Evolutionary conservation across 768 basidiomycete species (phyloP).

Genomic region (Tricholoma saponaceum): DNA sequence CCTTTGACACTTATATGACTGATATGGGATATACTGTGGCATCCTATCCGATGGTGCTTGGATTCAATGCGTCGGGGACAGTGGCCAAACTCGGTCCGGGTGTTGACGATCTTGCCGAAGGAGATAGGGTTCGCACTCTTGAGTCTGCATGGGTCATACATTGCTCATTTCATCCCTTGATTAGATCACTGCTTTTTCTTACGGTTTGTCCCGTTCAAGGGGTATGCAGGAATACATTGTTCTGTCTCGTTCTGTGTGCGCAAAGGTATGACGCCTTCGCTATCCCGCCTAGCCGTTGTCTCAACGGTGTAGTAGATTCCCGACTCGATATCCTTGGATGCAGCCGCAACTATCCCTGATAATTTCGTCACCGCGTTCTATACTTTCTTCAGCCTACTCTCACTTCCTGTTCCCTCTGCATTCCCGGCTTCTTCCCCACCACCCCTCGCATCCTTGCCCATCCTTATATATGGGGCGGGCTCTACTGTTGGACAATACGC

Average conservation of each 20-base stretch:
- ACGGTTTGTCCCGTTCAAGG: constrained; percentile 5
- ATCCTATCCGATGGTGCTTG: constrained; percentile 29
- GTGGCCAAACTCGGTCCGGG: constrained; percentile 29
- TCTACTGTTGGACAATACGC: constrained; percentile 33
- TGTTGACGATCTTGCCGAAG: constrained; percentile 25
- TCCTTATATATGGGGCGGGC: constrained; percentile 41
- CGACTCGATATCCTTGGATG: constrained; percentile 30
- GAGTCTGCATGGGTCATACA: neutral
- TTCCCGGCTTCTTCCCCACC: constrained; percentile 26
- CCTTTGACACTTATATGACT: constrained; percentile 28
- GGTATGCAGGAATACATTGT: constrained; percentile 19
- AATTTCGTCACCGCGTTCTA: constrained; percentile 37
- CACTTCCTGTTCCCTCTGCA: constrained; percentile 26
- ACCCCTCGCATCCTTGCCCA: constrained; percentile 22
- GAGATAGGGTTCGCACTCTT: constrained; percentile 29
- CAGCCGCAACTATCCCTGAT: constrained; percentile 37
- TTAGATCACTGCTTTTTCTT: constrained; percentile 16
- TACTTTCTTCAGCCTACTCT: constrained; percentile 32
- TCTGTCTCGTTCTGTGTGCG: constrained; percentile 15
- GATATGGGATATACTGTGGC: constrained; percentile 23
- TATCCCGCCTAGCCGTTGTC: neutral
- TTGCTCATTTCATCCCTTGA: neutral
- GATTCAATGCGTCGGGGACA: constrained; percentile 31
- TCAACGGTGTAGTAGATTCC: constrained; percentile 32
- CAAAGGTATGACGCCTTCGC: constrained; percentile 26